phyloP scores from a whole-genome alignment of 139 green algal genomes.

The Ostreobium quekettii region DNA sequence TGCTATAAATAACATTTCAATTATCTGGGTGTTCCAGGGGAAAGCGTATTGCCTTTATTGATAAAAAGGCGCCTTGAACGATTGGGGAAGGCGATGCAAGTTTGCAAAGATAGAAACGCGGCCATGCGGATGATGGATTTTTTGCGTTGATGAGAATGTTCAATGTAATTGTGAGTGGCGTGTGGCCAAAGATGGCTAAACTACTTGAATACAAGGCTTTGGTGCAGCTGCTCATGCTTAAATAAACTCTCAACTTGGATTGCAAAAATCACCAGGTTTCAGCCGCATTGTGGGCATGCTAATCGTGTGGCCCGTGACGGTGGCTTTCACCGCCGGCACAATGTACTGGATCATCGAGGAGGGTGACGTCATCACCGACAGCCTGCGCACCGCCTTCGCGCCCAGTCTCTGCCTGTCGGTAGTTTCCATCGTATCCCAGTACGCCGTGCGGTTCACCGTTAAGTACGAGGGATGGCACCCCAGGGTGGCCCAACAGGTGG shows the following conservation, averaged over 20 bases:
- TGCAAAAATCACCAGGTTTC: too few relatives aligned
- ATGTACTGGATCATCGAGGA: slow-evolving; percentile 25
- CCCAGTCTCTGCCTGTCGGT: slow-evolving; percentile 25
- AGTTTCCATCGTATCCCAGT: slow-evolving; percentile 19
- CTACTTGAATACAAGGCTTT: background rate
- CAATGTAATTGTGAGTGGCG: too few relatives aligned
- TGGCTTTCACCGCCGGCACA: slow-evolving; percentile 16
- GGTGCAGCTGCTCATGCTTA: too few relatives aligned
- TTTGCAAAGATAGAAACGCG: too few relatives aligned
- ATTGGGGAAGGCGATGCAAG: too few relatives aligned
- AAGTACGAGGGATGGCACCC: slow-evolving; percentile 30
- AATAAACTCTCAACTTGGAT: too few relatives aligned
- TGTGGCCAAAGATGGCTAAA: background rate
- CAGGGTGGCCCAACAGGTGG: slow-evolving; percentile 12
- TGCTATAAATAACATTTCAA: too few relatives aligned
- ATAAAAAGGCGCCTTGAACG: too few relatives aligned
- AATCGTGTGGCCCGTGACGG: slow-evolving; percentile 27
- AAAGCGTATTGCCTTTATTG: too few relatives aligned
- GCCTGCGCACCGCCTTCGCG: slow-evolving; percentile 26
- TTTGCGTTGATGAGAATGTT: too few relatives aligned
- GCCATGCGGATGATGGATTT: too few relatives aligned
- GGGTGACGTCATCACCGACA: slow-evolving; percentile 17
- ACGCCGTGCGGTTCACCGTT: slow-evolving; percentile 11
- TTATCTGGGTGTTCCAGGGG: too few relatives aligned
- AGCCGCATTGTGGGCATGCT: slow-evolving; percentile 20